Evolutionary conservation across 208 protist genomes (phyloP), one percentile per base, ranked within the genome.

Genomic region (Leishmania gerbilli): DNA sequence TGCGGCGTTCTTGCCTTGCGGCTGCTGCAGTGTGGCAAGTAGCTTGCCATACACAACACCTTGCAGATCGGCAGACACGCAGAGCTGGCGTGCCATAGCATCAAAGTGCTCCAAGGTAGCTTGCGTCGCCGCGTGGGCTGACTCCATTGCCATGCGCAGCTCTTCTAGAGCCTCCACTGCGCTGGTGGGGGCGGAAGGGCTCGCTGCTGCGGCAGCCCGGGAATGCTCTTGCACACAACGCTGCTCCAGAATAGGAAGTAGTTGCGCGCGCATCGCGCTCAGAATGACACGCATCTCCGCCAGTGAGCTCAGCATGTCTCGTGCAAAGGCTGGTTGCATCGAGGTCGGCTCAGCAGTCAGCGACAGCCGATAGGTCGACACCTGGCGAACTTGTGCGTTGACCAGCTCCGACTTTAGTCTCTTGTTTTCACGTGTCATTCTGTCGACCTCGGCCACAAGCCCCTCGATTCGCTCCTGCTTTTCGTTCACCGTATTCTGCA

Each of bases 21-120:
- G 21, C 45, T 55, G 77, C n/a, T n/a, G 77, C 74, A 86, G 77
- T 45, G 67, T 55, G 4, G 71, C 42, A 3, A 76, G 55, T 51
- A 89, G 83, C 65, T 86, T 89, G 31, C 71, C 42, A 62, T 84
- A 84, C 0, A 87, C 56, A 40, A 83, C 77, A 2, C 42, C 17
- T 74, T 87, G 81, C 55, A 84, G 53, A 37, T 75, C 53, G 17
- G 77, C 64, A 17, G 83, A 82, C 5, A 68, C 76, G 37, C 53
- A 55, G 21, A 87, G 77, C 0, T 76, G 68, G 71, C 72, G 76
- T n/a, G 64, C 79, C 0, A 53, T 77, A 5, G 34, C 53, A 34
- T 69, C 56, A 37, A 80, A 74, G 45, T 77, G n/a, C 4, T 37
- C 34, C 2, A 82, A 40, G 21, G 77, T 79, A 42, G 42, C 75